phyloP scores from a whole-genome alignment of 306 rosid species.

The cucumber (Cucumis sativus) region DNA sequence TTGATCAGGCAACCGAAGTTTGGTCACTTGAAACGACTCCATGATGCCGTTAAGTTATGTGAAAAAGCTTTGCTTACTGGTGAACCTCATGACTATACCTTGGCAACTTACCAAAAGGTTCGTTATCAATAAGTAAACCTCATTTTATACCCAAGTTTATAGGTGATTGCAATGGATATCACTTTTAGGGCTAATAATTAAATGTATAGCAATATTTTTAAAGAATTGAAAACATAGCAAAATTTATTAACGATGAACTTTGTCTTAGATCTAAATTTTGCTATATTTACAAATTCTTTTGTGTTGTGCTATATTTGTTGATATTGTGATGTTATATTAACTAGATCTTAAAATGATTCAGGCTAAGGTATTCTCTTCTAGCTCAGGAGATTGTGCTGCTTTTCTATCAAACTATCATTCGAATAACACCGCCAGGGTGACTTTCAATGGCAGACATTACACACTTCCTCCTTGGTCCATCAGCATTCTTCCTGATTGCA shows the following conservation, averaged over 20 bases:
- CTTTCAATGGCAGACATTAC: conserved; percentile 44
- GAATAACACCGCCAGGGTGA: conserved; percentile 27
- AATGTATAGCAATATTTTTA: too few species aligned
- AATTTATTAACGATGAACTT: too few species aligned
- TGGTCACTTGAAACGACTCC: conserved; percentile 66
- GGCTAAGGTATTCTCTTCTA: conserved; percentile 55
- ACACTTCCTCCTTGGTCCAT: conserved; percentile 81
- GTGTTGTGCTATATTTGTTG: too few species aligned
- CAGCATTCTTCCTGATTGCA: conserved; percentile 81
- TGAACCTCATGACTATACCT: conserved; percentile 36
- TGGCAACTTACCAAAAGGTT: conserved; percentile 36
- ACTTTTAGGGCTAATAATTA: too few species aligned
- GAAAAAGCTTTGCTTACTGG: conserved; percentile 56
- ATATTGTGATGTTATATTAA: neutral
- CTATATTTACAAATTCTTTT: too few species aligned
- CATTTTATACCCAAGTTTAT: neutral
- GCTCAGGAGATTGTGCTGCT: conserved; percentile 56
- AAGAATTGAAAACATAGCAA: too few species aligned
- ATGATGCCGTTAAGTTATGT: conserved; percentile 46
- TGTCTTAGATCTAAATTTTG: too few species aligned
- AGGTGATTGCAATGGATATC: too few species aligned
- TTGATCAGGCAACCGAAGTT: conserved; percentile 61
- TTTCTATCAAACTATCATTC: conserved; percentile 67
- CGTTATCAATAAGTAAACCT: neutral
- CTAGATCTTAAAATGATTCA: conserved; percentile 23